A percentile compares a stretch with the other conserved stretches of the same genome.
Conservation (phyloP, 2,329 filamentous ascomycete species). For the Fusarium tanahbumbuense region DNA sequence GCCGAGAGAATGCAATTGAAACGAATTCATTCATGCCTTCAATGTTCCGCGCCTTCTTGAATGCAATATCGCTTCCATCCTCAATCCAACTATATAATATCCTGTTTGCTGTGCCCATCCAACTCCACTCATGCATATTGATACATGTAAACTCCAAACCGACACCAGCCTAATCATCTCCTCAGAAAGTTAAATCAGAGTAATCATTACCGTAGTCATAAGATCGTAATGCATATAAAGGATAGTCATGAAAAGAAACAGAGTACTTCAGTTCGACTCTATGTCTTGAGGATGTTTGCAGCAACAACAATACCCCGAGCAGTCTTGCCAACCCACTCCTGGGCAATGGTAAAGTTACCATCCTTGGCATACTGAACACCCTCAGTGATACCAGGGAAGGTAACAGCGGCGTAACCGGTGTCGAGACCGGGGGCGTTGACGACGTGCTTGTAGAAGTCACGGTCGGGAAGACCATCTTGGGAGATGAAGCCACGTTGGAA, state of each 20-base stretch:
- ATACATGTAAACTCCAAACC: slow-evolving; percentile 2
- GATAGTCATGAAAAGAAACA: slow-evolving; percentile 11
- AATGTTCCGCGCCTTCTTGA: too few species aligned
- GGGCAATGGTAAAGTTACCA: slow-evolving; percentile 44
- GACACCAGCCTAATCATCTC: neutral
- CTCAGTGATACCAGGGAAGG: slow-evolving; percentile 71
- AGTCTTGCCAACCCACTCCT: slow-evolving; percentile 53
- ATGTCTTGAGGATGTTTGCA: slow-evolving; percentile 50
- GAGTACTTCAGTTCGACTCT: fast-evolving
- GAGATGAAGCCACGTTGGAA: slow-evolving; percentile 62
- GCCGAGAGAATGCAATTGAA: too few species aligned
- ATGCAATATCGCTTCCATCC: too few species aligned
- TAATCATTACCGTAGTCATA: slow-evolving; percentile 6
- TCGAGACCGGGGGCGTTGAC: slow-evolving; percentile 61
- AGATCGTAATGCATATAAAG: slow-evolving; percentile 12
- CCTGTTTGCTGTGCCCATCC: neutral
- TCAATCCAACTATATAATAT: too few species aligned
- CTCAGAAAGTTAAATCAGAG: neutral
- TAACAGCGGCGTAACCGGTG: slow-evolving; percentile 57
- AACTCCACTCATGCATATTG: neutral
- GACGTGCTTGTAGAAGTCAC: slow-evolving; percentile 60
- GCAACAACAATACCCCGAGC: slow-evolving; percentile 51
- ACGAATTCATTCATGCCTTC: too few species aligned
- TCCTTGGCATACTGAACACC: slow-evolving; percentile 67
- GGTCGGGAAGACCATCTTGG: slow-evolving; percentile 59